A percentile compares a stretch with the other conserved stretches of the same genome.
These are phyloP conservation scores for Firmiana major DNA, from an alignment of 345 rosid species.

Conservation along the genomic window DNA sequence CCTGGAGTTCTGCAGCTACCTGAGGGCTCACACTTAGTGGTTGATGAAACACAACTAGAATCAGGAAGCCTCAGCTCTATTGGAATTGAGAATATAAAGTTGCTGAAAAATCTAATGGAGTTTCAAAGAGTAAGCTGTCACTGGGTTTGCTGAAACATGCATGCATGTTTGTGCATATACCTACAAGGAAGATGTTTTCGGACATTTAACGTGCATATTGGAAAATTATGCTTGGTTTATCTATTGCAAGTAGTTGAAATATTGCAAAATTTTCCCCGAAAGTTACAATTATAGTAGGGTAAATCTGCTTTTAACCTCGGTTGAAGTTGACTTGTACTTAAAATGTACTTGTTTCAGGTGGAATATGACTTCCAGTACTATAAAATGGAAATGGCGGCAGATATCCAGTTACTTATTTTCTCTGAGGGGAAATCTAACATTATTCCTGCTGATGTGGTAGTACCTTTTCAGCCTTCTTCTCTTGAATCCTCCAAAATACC, in stretches of 20 bases:
- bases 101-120: conserved; percentile 65
- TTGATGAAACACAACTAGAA: conserved; percentile 80
- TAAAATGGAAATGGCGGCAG: conserved; percentile 83
- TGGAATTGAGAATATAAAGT: conserved; percentile 70
- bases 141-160: neutral
- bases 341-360: conserved; percentile 44
- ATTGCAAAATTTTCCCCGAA: neutral
- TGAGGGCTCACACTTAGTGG: conserved; percentile 68
- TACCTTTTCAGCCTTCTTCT: conserved; percentile 72
- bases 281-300: neutral
- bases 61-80: conserved; percentile 69
- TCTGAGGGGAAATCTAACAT: conserved; percentile 90
- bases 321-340: neutral
- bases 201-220: neutral
- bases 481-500: conserved; percentile 33
- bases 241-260: neutral
- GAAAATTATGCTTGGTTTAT: neutral
- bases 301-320: neutral
- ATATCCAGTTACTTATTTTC: conserved; percentile 67
- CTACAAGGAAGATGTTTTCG: no score
- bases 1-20: conserved; percentile 76
- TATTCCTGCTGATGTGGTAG: conserved; percentile 71
- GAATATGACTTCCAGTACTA: conserved; percentile 85
- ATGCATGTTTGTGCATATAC: neutral
- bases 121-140: conserved; percentile 58